phyloP scores from a whole-genome alignment of 2,329 filamentous ascomycete genomes.

The Sclerotinia spermophila region DNA sequence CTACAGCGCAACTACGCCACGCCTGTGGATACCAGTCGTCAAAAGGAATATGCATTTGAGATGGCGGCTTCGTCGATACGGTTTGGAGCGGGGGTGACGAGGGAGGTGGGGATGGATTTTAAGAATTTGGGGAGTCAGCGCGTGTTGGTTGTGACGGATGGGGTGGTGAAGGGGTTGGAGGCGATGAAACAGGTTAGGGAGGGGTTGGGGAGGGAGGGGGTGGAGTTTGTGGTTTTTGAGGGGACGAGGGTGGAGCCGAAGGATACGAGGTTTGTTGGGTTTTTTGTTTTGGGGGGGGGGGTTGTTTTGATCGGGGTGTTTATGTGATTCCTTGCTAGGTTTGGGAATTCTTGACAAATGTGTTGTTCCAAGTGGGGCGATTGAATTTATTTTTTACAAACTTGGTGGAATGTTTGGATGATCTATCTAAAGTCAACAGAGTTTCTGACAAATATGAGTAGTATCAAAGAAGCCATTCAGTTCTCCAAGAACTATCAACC shows the following conservation, averaged over 20 bases:
- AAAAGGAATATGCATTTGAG: constrained; percentile 98
- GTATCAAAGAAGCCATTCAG: constrained; percentile 82
- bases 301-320: too few species aligned
- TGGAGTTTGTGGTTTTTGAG: constrained; percentile 78
- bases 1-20: constrained; percentile 62
- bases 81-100: constrained; percentile 88
- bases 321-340: not conserved
- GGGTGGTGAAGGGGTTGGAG: constrained; percentile 73
- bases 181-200: constrained; percentile 89
- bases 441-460: constrained; percentile 38
- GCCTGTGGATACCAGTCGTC: constrained; percentile 64
- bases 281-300: not conserved
- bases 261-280: constrained; percentile 69
- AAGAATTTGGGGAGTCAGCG: constrained; percentile 83
- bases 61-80: constrained; percentile 88
- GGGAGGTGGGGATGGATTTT: constrained; percentile 97
- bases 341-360: not conserved
- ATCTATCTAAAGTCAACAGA: not conserved
- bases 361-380: not conserved
- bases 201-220: constrained; percentile 71
- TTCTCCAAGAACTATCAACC: constrained; percentile 77
- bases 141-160: constrained; percentile 89
- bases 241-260: constrained; percentile 86
- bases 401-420: not conserved
- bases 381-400: not conserved